These are phyloP conservation scores for Escallonia rubra DNA, from an alignment of 129 eudicot genomes.

Conservation along the genomic window DNA sequence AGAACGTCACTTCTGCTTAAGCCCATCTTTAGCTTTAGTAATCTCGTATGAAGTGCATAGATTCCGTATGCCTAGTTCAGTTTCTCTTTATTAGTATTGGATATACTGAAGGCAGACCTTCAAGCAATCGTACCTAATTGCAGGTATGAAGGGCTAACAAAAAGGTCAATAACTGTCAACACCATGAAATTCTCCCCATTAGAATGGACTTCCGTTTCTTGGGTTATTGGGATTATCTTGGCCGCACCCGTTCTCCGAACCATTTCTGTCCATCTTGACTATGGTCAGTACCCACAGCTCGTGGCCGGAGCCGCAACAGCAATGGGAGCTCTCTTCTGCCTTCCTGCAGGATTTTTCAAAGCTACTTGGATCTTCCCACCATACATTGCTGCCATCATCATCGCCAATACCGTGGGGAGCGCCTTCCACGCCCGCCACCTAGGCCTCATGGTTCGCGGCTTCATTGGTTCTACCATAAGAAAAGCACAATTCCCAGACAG, in stretches of 20 bases:
- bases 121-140: neutral
- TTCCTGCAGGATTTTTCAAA: slow-evolving; percentile 70
- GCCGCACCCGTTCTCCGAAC: slow-evolving; percentile 58
- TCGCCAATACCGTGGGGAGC: slow-evolving; percentile 53
- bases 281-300: slow-evolving; percentile 53
- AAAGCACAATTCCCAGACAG: slow-evolving; percentile 47
- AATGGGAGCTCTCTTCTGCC: slow-evolving; percentile 70
- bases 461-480: slow-evolving; percentile 40
- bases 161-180: slow-evolving; percentile 32
- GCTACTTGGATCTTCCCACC: slow-evolving; percentile 73
- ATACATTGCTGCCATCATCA: slow-evolving; percentile 58
- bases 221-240: slow-evolving; percentile 53
- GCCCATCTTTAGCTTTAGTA: no score
- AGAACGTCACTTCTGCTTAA: no score
- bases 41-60: no score
- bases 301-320: slow-evolving; percentile 58
- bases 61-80: no score
- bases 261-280: slow-evolving; percentile 63
- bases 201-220: slow-evolving; percentile 79
- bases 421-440: slow-evolving; percentile 76
- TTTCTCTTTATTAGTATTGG: no score
- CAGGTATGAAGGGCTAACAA: slow-evolving; percentile 58
- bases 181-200: slow-evolving; percentile 44
- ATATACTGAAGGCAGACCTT: no score
- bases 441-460: slow-evolving; percentile 62